Evolutionary conservation across 2,329 filamentous ascomycete species (phyloP), one percentile per base, ranked within the genome.

Genomic region (Polychaeton citri): DNA sequence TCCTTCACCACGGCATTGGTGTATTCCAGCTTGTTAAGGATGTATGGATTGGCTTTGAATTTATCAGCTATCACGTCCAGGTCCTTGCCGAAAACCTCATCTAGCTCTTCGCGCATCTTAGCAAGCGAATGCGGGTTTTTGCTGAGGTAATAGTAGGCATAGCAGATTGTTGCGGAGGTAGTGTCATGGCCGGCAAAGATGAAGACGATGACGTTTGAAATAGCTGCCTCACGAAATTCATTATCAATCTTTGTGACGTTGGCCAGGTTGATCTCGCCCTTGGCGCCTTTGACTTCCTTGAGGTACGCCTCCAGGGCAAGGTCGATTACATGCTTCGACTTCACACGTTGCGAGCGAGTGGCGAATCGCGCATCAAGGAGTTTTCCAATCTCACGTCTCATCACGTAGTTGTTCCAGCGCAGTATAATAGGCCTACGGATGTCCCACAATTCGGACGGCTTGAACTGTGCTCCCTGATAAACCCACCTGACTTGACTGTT

Each of bases 1-100:
- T 76, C 72, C 39, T 69, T 69, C 41, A 72, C 60, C 6, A 71
- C 60, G 18, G 68, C 69, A 4, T 53, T 54, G 3, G 69, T 71
- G 47, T 71, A 74, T 1, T 62, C 58, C 17, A 75, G 57, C 30
- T 62, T 55, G 49, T 68, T 71, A 34, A 75, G 56, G 3, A 67
- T 55, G 18, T 59, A 49, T 1, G 67, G 62, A 18, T 68, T 54
- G 2, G 57, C 42, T 21, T 55, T 50, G 15, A 75, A 55, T 19
- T 58, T 49, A 2, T 50, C 44, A 19, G 59, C 60, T 3, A 47
- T 43, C 6, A 30, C 34, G 4, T 55, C 45, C 6, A 56, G 46
- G 30, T 65, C 58, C 0, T 59, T 38, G 8, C 68, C 65, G 30
- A 74, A 64, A n/a, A 75, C 57, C 2, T 54, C 52, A 43, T 71